These are phyloP conservation scores for Fonsecaea pugnacius DNA, from an alignment of 2,329 filamentous ascomycete species.

Conservation along the genomic window DNA sequence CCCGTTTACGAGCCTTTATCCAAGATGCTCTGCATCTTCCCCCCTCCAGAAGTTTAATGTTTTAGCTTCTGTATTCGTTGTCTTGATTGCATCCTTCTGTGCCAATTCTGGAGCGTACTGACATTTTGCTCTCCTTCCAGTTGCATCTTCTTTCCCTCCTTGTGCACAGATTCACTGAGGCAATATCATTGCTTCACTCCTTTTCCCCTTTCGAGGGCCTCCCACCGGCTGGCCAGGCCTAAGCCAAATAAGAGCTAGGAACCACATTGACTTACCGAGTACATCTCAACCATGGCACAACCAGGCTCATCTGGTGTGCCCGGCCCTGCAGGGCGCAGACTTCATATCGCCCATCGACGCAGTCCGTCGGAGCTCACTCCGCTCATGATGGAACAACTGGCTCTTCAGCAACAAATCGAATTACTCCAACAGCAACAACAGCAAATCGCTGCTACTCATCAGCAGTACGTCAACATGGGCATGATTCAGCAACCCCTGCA, in stretches of 20 bases:
- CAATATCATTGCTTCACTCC: conserved; percentile 7
- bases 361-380: conserved; percentile 97
- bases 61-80: not conserved
- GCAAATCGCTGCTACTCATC: conserved; percentile 92
- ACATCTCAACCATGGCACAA: conserved; percentile 63
- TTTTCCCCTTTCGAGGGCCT: conserved; percentile 2
- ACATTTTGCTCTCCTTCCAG: not conserved
- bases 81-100: not conserved
- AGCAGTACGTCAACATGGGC: conserved; percentile 97
- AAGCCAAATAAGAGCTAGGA: conserved; percentile 20
- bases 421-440: conserved; percentile 96
- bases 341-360: conserved; percentile 96
- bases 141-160: conserved; percentile 47
- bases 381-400: conserved; percentile 98
- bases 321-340: conserved; percentile 81
- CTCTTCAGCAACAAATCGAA: conserved; percentile 97
- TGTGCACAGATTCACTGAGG: conserved; percentile 9
- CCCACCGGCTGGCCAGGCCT: conserved; percentile 6
- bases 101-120: not conserved
- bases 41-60: not conserved
- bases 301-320: conserved; percentile 60
- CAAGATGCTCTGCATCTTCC: not conserved
- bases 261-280: conserved; percentile 12
- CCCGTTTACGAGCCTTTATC: not conserved
- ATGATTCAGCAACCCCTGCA: conserved; percentile 85